These are phyloP conservation scores for Boletus tylopilopsis DNA, from an alignment of 768 basidiomycete species.

Conservation along the genomic window DNA sequence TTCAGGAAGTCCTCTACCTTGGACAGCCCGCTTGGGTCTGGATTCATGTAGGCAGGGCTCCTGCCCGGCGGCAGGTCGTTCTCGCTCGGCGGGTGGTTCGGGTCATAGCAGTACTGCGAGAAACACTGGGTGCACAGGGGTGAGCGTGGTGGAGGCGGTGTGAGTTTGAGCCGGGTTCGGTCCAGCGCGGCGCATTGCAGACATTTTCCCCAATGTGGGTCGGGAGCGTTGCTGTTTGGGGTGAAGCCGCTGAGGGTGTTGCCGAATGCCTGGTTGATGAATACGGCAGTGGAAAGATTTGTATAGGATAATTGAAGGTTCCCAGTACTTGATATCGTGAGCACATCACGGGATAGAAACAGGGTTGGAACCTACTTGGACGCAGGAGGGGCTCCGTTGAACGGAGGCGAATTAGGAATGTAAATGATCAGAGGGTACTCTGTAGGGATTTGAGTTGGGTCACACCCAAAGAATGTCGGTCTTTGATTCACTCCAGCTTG, in stretches of 20 bases:
- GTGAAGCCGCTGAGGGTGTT: conserved; percentile 59
- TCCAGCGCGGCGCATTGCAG: conserved; percentile 63
- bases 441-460: conserved; percentile 44
- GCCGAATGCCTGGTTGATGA: conserved; percentile 57
- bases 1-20: conserved; percentile 43
- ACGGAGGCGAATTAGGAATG: conserved; percentile 73
- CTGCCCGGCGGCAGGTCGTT: conserved; percentile 36
- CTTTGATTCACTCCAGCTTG: conserved; percentile 58
- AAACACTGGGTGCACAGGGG: conserved; percentile 58
- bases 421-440: conserved; percentile 70
- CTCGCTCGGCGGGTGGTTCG: conserved; percentile 57
- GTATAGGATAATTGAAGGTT: conserved; percentile 64
- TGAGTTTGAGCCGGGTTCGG: conserved; percentile 42
- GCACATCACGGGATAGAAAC: neutral
- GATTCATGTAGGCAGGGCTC: conserved; percentile 46
- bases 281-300: conserved; percentile 46
- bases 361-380: conserved; percentile 45
- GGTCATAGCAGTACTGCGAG: conserved; percentile 53
- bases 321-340: conserved; percentile 37
- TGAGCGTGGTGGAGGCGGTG: conserved; percentile 37
- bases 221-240: conserved; percentile 54
- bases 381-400: conserved; percentile 56
- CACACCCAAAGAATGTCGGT: conserved; percentile 80
- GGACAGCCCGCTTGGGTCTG: conserved; percentile 48
- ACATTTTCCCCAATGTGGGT: conserved; percentile 51